Percentiles rank a stretch among this genome's conserved stretches.
phyloP scores from a whole-genome alignment of 225 moss, liverwort and hornwort species.

The Polytrichum formosum region DNA sequence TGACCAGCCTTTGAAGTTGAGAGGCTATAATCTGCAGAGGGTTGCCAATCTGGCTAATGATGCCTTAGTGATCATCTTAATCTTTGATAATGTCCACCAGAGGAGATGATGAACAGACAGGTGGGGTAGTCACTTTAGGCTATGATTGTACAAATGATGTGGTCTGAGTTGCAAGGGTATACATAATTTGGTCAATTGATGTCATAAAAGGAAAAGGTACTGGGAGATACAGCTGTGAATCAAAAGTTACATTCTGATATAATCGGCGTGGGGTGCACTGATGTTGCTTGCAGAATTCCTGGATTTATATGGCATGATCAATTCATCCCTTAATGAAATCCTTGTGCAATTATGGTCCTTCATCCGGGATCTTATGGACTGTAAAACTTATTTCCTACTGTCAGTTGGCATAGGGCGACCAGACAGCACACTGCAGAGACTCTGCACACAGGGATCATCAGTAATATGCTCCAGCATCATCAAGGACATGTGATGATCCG shows the following conservation, averaged over 20 bases:
- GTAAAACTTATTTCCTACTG: too few relatives aligned
- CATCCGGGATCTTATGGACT: not conserved
- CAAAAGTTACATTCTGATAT: not conserved
- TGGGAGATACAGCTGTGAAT: not conserved
- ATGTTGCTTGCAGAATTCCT: constrained; percentile 4
- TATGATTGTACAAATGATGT: not conserved
- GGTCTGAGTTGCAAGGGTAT: not conserved
- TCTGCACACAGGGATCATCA: too few relatives aligned
- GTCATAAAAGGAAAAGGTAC: not conserved
- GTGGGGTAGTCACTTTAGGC: not conserved
- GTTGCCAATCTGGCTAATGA: not conserved
- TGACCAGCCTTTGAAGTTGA: too few relatives aligned
- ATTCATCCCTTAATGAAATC: not conserved
- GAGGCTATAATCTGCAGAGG: too few relatives aligned
- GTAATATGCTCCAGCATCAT: too few relatives aligned
- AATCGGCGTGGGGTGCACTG: not conserved
- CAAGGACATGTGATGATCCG: too few relatives aligned
- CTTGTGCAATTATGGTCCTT: not conserved
- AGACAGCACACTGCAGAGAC: too few relatives aligned
- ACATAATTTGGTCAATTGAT: not conserved
- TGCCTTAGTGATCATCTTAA: not conserved
- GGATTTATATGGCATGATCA: constrained; percentile 1
- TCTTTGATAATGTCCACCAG: not conserved
- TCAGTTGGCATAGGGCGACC: too few relatives aligned
- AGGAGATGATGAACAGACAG: too few relatives aligned